Percentiles rank a stretch among this genome's conserved stretches.
Conservation (phyloP, 1,284 basidiomycete species). For the Cryptococcus sp. region DNA sequence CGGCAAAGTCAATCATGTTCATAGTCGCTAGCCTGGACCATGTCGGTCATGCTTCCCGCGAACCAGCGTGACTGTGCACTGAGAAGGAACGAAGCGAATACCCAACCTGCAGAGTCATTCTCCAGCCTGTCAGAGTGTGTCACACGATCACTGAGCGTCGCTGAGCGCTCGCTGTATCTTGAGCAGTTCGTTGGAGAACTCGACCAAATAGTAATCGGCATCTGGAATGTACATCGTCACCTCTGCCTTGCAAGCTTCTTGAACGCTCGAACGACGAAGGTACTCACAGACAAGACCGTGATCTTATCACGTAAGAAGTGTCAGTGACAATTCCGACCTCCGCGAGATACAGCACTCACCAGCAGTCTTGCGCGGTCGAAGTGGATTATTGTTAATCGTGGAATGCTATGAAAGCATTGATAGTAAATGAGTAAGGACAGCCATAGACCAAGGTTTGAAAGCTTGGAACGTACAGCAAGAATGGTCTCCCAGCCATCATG, state of each 20-base stretch:
- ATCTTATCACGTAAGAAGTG: constrained; percentile 17
- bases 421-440: too few relatives aligned
- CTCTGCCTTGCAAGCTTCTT: not conserved
- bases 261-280: not conserved
- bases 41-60: too few relatives aligned
- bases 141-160: too few relatives aligned
- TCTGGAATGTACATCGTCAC: constrained; percentile 16
- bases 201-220: constrained; percentile 44
- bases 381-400: constrained; percentile 39
- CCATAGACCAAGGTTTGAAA: not conserved
- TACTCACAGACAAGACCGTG: constrained; percentile 43
- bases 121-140: too few relatives aligned
- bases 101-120: too few relatives aligned
- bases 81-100: too few relatives aligned
- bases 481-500: constrained; percentile 46
- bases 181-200: constrained; percentile 43
- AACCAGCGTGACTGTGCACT: too few relatives aligned
- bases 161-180: constrained; percentile 24
- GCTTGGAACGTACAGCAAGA: constrained; percentile 16
- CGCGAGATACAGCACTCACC: too few relatives aligned
- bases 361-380: not conserved
- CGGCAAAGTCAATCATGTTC: too few relatives aligned
- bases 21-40: too few relatives aligned
- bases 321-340: too few relatives aligned
- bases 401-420: constrained; percentile 28